Percentiles rank a stretch among this genome's conserved stretches.
phyloP scores from a whole-genome alignment of 2,329 filamentous ascomycete species.

The Epichloe elymi region DNA sequence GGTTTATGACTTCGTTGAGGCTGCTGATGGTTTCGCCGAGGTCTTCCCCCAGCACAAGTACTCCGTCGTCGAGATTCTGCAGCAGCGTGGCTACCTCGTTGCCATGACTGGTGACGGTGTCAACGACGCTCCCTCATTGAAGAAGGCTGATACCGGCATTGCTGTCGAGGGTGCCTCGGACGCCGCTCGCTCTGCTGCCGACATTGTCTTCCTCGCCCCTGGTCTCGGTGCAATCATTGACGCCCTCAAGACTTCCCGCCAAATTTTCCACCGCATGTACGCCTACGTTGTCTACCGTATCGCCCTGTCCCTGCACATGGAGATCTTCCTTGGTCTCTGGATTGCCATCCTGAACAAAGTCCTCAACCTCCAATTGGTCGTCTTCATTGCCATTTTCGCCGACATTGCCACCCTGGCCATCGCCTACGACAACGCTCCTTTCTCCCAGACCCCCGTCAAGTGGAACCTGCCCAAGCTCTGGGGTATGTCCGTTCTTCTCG shows the following conservation, averaged over 20 bases:
- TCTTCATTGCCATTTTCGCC: constrained; percentile 91
- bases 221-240: constrained; percentile 89
- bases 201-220: constrained; percentile 87
- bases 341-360: constrained; percentile 77
- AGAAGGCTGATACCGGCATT: constrained; percentile 95
- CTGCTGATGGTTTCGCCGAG: constrained; percentile 87
- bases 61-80: constrained; percentile 83
- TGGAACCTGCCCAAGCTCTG: constrained; percentile 92
- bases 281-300: constrained; percentile 94
- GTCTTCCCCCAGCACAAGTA: constrained; percentile 92
- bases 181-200: constrained; percentile 78
- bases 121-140: constrained; percentile 83
- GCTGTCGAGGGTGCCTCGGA: constrained; percentile 87
- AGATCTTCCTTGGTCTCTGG: constrained; percentile 86
- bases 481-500: constrained; percentile 81
- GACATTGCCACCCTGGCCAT: constrained; percentile 87
- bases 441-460: constrained; percentile 75
- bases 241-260: constrained; percentile 80
- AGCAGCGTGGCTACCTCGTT: constrained; percentile 85
- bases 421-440: constrained; percentile 85
- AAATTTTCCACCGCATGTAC: constrained; percentile 97
- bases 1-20: constrained; percentile 91
- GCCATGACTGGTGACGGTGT: constrained; percentile 96
- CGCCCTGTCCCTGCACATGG: constrained; percentile 77
- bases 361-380: constrained; percentile 74